phyloP scores from a whole-genome alignment of 768 basidiomycete genomes.

The Hypholoma fasciculare region DNA sequence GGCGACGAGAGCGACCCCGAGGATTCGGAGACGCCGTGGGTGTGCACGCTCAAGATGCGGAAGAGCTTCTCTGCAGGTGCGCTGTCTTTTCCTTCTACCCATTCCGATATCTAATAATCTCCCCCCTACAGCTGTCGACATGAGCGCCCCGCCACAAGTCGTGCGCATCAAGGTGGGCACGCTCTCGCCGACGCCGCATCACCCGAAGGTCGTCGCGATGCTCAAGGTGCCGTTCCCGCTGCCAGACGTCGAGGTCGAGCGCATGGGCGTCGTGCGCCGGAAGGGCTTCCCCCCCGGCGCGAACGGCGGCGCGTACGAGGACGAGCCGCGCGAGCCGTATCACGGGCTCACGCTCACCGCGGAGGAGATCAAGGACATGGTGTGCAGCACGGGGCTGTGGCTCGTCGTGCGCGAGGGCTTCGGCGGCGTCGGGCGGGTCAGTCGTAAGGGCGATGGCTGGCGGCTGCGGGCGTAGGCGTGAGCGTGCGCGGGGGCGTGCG shows the following conservation, averaged over 20 bases:
- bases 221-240: conserved; percentile 90
- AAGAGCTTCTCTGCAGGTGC: conserved; percentile 27
- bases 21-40: conserved; percentile 96
- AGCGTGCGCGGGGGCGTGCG: not conserved
- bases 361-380: conserved; percentile 92
- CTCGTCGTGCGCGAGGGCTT: conserved; percentile 91
- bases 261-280: conserved; percentile 52
- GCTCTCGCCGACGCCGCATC: conserved; percentile 90
- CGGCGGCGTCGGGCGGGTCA: conserved; percentile 82
- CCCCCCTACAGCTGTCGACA: not conserved
- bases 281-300: conserved; percentile 27
- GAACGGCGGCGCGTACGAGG: not conserved
- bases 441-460: conserved; percentile 80
- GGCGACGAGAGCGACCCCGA: conserved; percentile 92
- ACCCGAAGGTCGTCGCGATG: conserved; percentile 91
- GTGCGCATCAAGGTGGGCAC: conserved; percentile 74
- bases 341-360: conserved; percentile 68
- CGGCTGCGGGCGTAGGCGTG: conserved; percentile 55
- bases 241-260: conserved; percentile 76
- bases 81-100: not conserved
- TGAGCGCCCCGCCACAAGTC: conserved; percentile 27
- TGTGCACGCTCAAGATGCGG: conserved; percentile 76
- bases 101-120: not conserved
- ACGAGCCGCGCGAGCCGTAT: conserved; percentile 22
- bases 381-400: conserved; percentile 89